Evolutionary conservation across 2,329 filamentous ascomycete genomes (phyloP).

Genomic region (Graphiopsis chlorocephala): DNA sequence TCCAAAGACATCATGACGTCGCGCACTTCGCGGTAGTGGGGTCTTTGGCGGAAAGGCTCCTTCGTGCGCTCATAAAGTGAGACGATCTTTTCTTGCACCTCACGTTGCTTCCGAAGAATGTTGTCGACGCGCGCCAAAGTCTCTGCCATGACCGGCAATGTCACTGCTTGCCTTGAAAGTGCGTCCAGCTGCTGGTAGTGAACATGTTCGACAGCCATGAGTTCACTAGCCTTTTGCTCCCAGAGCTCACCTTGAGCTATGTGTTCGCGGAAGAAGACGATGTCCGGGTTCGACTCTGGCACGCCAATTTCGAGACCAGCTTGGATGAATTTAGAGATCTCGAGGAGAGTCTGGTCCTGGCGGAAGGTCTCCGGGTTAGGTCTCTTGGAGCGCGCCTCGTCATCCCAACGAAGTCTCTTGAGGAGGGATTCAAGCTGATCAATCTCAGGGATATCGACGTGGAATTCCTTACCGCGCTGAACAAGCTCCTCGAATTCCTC

Average conservation of each 20-base stretch:
- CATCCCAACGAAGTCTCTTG: conserved; percentile 85
- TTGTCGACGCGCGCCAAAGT: conserved; percentile 82
- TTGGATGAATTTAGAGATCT: conserved; percentile 75
- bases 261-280: conserved; percentile 73
- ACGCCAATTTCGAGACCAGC: conserved; percentile 76
- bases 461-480: conserved; percentile 85
- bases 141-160: conserved; percentile 75
- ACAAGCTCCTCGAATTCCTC: conserved; percentile 83
- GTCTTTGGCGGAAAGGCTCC: conserved; percentile 71
- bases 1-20: conserved; percentile 84
- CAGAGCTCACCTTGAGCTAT: conserved; percentile 75
- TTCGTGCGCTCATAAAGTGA: conserved; percentile 76
- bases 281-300: conserved; percentile 73
- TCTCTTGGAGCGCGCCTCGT: conserved; percentile 63
- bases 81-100: conserved; percentile 84
- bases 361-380: conserved; percentile 29
- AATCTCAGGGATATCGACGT: conserved; percentile 86
- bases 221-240: conserved; percentile 88
- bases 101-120: conserved; percentile 91
- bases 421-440: conserved; percentile 76
- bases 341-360: conserved; percentile 68
- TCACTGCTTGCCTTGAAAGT: conserved; percentile 76
- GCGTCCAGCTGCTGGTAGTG: conserved; percentile 95
- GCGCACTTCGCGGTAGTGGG: conserved; percentile 84
- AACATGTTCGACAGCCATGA: conserved; percentile 86